These are phyloP conservation scores for Cryptococcus floricola DNA, from an alignment of 1,284 basidiomycete species.

Conservation along the genomic window DNA sequence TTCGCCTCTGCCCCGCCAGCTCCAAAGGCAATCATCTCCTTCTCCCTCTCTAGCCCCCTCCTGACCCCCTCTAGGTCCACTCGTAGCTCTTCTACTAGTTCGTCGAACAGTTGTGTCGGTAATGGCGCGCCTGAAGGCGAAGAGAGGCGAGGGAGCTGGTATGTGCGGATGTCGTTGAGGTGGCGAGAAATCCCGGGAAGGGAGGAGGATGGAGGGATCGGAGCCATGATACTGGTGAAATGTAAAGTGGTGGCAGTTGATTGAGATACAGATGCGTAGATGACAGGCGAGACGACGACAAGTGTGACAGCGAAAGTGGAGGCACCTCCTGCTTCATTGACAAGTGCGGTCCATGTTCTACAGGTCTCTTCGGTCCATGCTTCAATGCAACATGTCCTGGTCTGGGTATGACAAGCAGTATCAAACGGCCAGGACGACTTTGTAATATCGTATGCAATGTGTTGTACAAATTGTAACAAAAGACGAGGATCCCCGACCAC, in stretches of 20 bases:
- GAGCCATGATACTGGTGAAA: background rate
- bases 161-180: slow-evolving; percentile 61
- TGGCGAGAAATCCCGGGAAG: slow-evolving; percentile 50
- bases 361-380: too few relatives aligned
- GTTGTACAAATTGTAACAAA: slow-evolving; percentile 6
- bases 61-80: slow-evolving; percentile 66
- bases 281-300: background rate
- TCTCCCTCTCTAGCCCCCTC: slow-evolving; percentile 61
- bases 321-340: background rate
- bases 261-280: background rate
- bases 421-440: too few relatives aligned
- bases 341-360: background rate
- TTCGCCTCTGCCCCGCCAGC: background rate
- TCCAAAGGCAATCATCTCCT: background rate
- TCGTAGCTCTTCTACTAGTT: slow-evolving; percentile 66
- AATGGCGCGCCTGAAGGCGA: slow-evolving; percentile 61
- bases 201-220: background rate
- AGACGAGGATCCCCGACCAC: background rate
- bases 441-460: slow-evolving; percentile 7
- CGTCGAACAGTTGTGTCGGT: slow-evolving; percentile 58
- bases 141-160: slow-evolving; percentile 69
- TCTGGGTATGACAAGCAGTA: too few relatives aligned
- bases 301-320: background rate
- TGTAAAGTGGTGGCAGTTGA: background rate
- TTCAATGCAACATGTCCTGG: too few relatives aligned